phyloP scores from a whole-genome alignment of 2,329 filamentous ascomycete species.

The Diaporthe nobilis region DNA sequence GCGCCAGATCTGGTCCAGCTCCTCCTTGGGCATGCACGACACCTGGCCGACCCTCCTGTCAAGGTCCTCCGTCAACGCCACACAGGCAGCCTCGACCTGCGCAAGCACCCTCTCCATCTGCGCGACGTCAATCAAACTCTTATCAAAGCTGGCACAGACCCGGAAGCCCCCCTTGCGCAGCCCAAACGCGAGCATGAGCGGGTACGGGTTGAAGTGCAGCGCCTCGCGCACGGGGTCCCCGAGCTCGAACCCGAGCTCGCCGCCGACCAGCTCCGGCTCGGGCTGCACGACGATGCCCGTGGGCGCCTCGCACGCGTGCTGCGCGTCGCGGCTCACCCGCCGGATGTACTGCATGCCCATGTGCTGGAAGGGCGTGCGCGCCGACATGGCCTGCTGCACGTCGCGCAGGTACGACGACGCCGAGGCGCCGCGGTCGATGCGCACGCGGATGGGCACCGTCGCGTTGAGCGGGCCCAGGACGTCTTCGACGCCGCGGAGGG shows the following conservation, averaged over 20 bases:
- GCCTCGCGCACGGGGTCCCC: constrained; percentile 43
- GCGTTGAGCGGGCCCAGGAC: constrained; percentile 67
- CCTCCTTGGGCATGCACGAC: constrained; percentile 53
- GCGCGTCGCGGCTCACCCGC: constrained; percentile 54
- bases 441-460: constrained; percentile 62
- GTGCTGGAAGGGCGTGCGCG: constrained; percentile 62
- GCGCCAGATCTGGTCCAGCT: constrained; percentile 58
- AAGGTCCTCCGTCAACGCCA: constrained; percentile 45
- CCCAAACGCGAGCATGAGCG: constrained; percentile 63
- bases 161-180: constrained; percentile 58
- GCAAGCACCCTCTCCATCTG: constrained; percentile 56
- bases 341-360: constrained; percentile 65
- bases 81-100: constrained; percentile 52
- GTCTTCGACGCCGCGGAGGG: constrained; percentile 63
- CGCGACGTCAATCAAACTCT: constrained; percentile 49
- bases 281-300: constrained; percentile 54
- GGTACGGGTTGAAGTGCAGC: constrained; percentile 61
- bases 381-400: constrained; percentile 48
- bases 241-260: constrained; percentile 43
- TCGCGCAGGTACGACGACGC: constrained; percentile 36
- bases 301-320: constrained; percentile 48
- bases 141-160: constrained; percentile 60
- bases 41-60: constrained; percentile 50
- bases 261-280: constrained; percentile 46
- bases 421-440: constrained; percentile 48